Conservation (phyloP, 495 filamentous ascomycete species). For the Geoglossum glabrum region DNA sequence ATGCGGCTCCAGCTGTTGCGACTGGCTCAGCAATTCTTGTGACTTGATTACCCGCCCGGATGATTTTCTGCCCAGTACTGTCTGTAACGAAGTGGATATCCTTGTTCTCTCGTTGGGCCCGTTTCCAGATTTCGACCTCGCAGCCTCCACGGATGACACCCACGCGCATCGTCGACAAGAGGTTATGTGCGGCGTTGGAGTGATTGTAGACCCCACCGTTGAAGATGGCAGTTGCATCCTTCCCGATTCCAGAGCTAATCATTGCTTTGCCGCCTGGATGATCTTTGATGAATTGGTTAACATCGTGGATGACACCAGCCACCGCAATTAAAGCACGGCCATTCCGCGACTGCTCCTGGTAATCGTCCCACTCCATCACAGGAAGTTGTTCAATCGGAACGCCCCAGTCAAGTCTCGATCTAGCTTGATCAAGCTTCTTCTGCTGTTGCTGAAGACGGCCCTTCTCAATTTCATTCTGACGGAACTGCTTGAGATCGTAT, state of each 20-base stretch:
- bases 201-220: constrained; percentile 13
- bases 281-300: constrained; percentile 8
- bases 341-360: constrained; percentile 1
- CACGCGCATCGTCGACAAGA: constrained; percentile 9
- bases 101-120: constrained; percentile 8
- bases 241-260: constrained; percentile 12
- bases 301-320: constrained; percentile 11
- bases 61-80: constrained; percentile 57
- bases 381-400: constrained; percentile 10
- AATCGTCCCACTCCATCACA: constrained; percentile 12
- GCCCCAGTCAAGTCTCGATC: constrained; percentile 11
- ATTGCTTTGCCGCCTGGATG: constrained; percentile 16
- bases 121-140: constrained; percentile 10
- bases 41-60: constrained; percentile 76
- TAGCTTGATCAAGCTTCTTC: constrained; percentile 9
- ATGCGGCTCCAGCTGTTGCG: constrained; percentile 55
- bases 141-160: constrained; percentile 8
- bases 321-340: constrained; percentile 8
- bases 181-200: constrained; percentile 10
- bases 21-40: constrained; percentile 64
- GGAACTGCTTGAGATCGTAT: constrained; percentile 11
- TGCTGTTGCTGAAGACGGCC: constrained; percentile 8
- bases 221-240: constrained; percentile 16
- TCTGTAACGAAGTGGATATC: constrained; percentile 54
- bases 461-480: constrained; percentile 13